Base-by-base conservation (phyloP, 1,139 yeast genomes). In the Kodamaea derodonti region DNA sequence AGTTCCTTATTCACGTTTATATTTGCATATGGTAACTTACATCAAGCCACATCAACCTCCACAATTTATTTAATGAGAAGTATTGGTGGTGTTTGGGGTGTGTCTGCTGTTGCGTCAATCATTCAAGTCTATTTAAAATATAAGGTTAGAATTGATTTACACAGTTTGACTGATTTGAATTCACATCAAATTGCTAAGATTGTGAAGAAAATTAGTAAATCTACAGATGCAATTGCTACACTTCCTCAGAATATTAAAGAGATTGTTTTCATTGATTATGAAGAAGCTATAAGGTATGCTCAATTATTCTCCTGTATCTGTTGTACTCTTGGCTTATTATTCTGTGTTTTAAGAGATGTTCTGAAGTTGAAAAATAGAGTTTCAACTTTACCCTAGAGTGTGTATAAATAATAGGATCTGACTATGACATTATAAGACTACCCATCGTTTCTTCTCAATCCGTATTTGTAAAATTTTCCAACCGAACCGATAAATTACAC, bases 21-120 rank as follows among this genome's bases (percentile, higher is more conserved):
- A 9, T 63, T 61, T 46, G 56, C 58, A 8, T 63, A 55, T 36
- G 59, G 60, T 1, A 45, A 47, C 10, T 38, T 42, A 0, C 49
- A 59, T 37, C 70, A 64, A 33, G 62, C 61, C 3, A 55, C 65
- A 5, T 63, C 69, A 2, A 65, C 71, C 10, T 60, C 69, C 7
- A 62, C 69, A 0, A 51, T 63, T 4, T 63, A 63, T 37, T 47
- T 65, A 18, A 54, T 62, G 51, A 51, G 71, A 43, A 58, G 65
- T 29, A 54, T 64, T 18, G 70, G 70, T 8, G 62, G 65, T 4
- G 69, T 65, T 8, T 63, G 65, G 63, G 70, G 70, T 16, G 68
- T 63, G 14, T 58, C 71, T 0, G 48, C 59, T 15, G 55, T 63
- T 8, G 49, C 70, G 2, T 57, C 59, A 0, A 51, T 64, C 10